These are phyloP conservation scores for Pseudogymnoascus sp. DNA, from an alignment of 2,329 filamentous ascomycete genomes.

Conservation along the genomic window DNA sequence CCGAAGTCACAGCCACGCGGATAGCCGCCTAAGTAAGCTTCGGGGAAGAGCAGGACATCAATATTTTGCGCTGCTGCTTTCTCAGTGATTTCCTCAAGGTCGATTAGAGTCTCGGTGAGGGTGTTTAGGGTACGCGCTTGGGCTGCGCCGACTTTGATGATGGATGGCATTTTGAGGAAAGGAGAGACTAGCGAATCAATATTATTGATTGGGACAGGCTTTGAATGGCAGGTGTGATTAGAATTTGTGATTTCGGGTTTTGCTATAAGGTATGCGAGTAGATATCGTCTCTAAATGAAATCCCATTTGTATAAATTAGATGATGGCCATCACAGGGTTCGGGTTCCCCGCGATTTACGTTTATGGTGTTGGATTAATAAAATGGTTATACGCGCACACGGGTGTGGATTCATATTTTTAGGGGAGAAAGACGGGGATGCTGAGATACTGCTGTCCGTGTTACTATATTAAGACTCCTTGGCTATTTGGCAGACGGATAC, in stretches of 20 bases:
- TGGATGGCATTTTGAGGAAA: constrained; percentile 7
- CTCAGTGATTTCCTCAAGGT: constrained; percentile 54
- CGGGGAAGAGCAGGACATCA: constrained; percentile 77
- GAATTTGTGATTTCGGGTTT: not conserved
- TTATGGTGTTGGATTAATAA: not conserved
- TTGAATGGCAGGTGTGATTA: not conserved
- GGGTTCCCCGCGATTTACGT: not conserved
- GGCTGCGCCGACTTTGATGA: constrained; percentile 32
- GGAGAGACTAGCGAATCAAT: not conserved
- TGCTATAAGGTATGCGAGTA: not conserved
- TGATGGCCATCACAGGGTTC: not conserved
- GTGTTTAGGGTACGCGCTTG: constrained; percentile 38
- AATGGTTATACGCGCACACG: no score
- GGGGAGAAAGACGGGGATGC: no score
- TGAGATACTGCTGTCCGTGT: no score
- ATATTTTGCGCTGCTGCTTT: constrained; percentile 48
- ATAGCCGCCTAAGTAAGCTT: constrained; percentile 88
- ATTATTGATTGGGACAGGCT: not conserved
- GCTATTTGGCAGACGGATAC: no score
- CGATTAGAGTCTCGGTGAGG: constrained; percentile 51
- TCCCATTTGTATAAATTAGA: not conserved
- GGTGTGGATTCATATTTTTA: no score
- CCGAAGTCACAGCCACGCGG: constrained; percentile 76
- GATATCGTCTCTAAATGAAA: not conserved
- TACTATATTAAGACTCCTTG: no score